Percentiles rank a stretch among this genome's conserved stretches.
Conservation (phyloP, 441 rosid genomes). For the Brassica balearica region DNA sequence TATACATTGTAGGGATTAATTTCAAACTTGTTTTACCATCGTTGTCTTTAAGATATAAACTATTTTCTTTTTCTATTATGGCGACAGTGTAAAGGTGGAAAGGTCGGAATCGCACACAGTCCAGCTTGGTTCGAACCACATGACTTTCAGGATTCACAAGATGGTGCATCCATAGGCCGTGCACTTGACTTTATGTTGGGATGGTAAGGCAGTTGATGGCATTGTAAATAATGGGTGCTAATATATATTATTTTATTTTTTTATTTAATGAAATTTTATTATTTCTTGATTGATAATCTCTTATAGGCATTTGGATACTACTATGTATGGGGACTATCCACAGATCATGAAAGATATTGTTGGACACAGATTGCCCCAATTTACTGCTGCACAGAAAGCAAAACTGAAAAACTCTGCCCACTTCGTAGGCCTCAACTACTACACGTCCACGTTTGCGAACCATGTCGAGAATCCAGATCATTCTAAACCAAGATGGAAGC, state of each 20-base stretch:
- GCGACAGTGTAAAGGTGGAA: conserved; percentile 39
- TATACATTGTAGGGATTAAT: neutral
- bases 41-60: neutral
- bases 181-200: conserved; percentile 44
- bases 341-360: conserved; percentile 46
- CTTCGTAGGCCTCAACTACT: conserved; percentile 55
- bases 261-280: neutral
- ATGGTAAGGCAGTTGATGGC: conserved; percentile 29
- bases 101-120: conserved; percentile 37
- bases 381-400: conserved; percentile 38
- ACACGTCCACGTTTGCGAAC: conserved; percentile 43
- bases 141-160: conserved; percentile 24
- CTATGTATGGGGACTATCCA: conserved; percentile 50
- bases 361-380: conserved; percentile 51
- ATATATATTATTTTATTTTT: neutral
- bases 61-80: neutral
- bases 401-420: conserved; percentile 50
- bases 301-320: conserved; percentile 45
- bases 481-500: conserved; percentile 20
- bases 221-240: too few relatives aligned
- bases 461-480: conserved; percentile 11
- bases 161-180: conserved; percentile 22
- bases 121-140: conserved; percentile 44
- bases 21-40: neutral
- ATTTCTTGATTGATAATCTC: neutral